A percentile compares a stretch with the other conserved stretches of the same genome.
Evolutionary conservation across 2,329 filamentous ascomycete genomes (phyloP).

Genomic region (Alternaria consortialis): DNA sequence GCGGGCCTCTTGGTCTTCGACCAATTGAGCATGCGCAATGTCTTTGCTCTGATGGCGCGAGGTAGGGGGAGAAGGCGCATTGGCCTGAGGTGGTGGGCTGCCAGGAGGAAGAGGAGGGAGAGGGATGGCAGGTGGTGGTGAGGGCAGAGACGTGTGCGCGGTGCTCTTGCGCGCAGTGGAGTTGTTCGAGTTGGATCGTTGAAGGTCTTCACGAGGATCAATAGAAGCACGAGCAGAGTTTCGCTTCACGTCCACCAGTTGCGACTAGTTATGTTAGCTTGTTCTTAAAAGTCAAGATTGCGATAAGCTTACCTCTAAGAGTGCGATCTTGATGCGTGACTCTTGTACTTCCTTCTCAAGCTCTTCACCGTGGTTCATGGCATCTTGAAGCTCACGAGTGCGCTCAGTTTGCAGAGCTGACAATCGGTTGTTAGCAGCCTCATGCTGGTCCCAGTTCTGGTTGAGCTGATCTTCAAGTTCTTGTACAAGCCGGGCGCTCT

Average conservation of each 20-base stretch:
- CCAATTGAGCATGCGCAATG: conserved; percentile 76
- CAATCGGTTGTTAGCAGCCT: conserved; percentile 82
- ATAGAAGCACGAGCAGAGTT: conserved; percentile 57
- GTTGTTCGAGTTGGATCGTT: conserved; percentile 66
- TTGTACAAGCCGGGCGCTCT: conserved; percentile 89
- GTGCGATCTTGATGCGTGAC: conserved; percentile 75
- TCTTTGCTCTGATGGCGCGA: conserved; percentile 85
- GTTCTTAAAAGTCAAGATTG: background rate
- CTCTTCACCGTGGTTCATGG: conserved; percentile 53
- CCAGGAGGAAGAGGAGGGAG: conserved; percentile 81
- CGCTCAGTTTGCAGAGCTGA: conserved; percentile 69
- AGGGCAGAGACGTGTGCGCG: conserved; percentile 84
- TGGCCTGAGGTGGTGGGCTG: conserved; percentile 57
- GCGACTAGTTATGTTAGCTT: conserved; percentile 60
- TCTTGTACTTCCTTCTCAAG: conserved; percentile 75
- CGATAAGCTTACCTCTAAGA: conserved; percentile 72
- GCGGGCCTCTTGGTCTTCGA: conserved; percentile 94
- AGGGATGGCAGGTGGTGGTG: conserved; percentile 94
- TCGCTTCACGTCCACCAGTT: conserved; percentile 66
- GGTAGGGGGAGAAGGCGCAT: conserved; percentile 66
- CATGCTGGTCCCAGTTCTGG: conserved; percentile 92
- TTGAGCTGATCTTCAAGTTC: conserved; percentile 97
- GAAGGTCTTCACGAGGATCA: conserved; percentile 58
- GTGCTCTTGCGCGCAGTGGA: conserved; percentile 85
- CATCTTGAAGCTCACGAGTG: conserved; percentile 54